These are phyloP conservation scores for Antrodiella citrinella DNA, from an alignment of 768 basidiomycete species.

Conservation along the genomic window DNA sequence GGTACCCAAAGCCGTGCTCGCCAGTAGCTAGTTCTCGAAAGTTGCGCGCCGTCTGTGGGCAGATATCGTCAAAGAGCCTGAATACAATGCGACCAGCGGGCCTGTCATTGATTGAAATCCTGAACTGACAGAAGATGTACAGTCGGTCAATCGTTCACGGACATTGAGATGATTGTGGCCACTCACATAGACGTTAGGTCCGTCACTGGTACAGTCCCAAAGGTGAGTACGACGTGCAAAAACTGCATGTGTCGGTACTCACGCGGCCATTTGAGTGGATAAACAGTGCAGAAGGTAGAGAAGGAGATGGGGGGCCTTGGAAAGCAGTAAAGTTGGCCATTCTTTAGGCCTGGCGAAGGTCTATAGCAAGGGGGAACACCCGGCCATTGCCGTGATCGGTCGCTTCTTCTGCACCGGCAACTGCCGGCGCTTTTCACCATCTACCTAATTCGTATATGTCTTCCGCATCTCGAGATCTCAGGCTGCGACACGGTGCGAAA, in stretches of 20 bases:
- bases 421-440: not conserved
- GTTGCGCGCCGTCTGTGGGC: conserved; percentile 75
- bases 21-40: conserved; percentile 75
- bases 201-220: not conserved
- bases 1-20: conserved; percentile 65
- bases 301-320: not conserved
- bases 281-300: not conserved
- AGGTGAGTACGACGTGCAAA: not conserved
- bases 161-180: not conserved
- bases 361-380: not conserved
- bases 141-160: not conserved
- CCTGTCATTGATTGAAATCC: conserved; percentile 50
- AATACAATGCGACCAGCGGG: conserved; percentile 70
- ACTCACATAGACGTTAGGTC: not conserved
- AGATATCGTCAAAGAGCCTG: conserved; percentile 74
- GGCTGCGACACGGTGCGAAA: too few relatives aligned
- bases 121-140: conserved; percentile 38
- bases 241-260: not conserved
- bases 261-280: not conserved
- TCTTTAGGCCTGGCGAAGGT: not conserved
- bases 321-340: not conserved
- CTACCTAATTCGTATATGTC: too few relatives aligned
- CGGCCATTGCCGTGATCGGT: not conserved
- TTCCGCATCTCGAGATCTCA: too few relatives aligned
- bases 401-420: not conserved